Conservation (phyloP, 495 filamentous ascomycete genomes). For the Lophiostoma macrostomum region DNA sequence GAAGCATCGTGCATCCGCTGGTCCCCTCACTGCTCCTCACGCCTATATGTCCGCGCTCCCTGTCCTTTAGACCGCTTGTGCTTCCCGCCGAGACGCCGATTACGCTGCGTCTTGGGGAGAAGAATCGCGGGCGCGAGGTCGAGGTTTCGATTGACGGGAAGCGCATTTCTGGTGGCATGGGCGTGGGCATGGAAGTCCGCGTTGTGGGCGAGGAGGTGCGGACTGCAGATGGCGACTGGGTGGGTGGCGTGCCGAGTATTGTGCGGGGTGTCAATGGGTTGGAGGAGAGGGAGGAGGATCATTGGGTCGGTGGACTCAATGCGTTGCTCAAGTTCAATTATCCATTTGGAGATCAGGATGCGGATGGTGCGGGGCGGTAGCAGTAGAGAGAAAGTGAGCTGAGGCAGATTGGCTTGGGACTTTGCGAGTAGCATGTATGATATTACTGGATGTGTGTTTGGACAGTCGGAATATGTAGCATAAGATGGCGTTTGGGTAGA, state of each 20-base stretch:
- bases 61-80: constrained; percentile 89
- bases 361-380: too few relatives aligned
- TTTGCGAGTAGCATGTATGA: too few relatives aligned
- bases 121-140: constrained; percentile 77
- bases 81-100: constrained; percentile 83
- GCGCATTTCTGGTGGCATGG: constrained; percentile 64
- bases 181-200: constrained; percentile 79
- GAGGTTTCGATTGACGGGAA: constrained; percentile 89
- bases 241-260: constrained; percentile 68
- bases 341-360: constrained; percentile 77
- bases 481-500: too few relatives aligned
- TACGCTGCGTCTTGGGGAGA: constrained; percentile 73
- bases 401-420: too few relatives aligned
- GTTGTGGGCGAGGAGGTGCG: constrained; percentile 78
- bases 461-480: too few relatives aligned
- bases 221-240: constrained; percentile 50
- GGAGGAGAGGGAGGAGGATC: constrained; percentile 59
- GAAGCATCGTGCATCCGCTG: constrained; percentile 91
- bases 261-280: constrained; percentile 47
- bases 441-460: too few relatives aligned
- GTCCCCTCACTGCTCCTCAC: constrained; percentile 85
- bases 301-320: constrained; percentile 96
- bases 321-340: constrained; percentile 95
- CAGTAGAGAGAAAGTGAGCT: too few relatives aligned
- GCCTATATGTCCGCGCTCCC: constrained; percentile 86